Percentiles rank a stretch among this genome's conserved stretches.
These are phyloP conservation scores for Neoboletus subvelutipes DNA, from an alignment of 768 basidiomycete genomes.

Conservation along the genomic window DNA sequence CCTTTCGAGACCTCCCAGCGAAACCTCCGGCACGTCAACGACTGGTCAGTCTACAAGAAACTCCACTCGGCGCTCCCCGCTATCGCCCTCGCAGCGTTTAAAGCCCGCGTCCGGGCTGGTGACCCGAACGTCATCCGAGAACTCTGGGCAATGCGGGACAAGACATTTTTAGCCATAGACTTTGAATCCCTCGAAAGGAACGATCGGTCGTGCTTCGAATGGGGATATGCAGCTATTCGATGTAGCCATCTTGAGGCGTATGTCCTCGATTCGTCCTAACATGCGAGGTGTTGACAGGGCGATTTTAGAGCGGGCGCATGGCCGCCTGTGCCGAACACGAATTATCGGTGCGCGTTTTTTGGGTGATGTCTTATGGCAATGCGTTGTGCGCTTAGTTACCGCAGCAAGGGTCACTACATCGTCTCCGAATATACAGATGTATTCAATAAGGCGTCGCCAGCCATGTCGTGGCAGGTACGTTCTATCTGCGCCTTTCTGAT, in stretches of 20 bases:
- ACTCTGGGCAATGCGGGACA: constrained; percentile 68
- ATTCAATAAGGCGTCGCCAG: constrained; percentile 59
- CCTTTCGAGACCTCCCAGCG: constrained; percentile 70
- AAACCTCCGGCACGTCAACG: constrained; percentile 69
- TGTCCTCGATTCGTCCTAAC: constrained; percentile 28
- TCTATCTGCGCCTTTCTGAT: constrained; percentile 10
- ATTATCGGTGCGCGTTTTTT: constrained; percentile 60
- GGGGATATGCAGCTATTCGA: constrained; percentile 79
- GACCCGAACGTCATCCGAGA: constrained; percentile 63
- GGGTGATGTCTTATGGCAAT: neutral
- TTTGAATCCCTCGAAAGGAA: constrained; percentile 79
- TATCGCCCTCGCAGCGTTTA: constrained; percentile 61
- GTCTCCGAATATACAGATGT: constrained; percentile 68
- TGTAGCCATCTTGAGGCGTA: constrained; percentile 71
- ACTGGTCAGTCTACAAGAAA: constrained; percentile 67
- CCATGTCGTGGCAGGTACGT: constrained; percentile 73
- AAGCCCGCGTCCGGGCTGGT: constrained; percentile 61
- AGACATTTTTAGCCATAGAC: constrained; percentile 72
- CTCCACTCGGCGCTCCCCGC: constrained; percentile 71
- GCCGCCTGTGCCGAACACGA: constrained; percentile 74
- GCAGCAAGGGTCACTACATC: constrained; percentile 69
- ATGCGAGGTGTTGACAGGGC: constrained; percentile 1
- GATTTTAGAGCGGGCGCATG: constrained; percentile 58
- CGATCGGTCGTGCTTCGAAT: constrained; percentile 66
- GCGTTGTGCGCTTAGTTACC: constrained; percentile 9